A percentile compares a stretch with the other conserved stretches of the same genome.
These are phyloP conservation scores for Rhododendron ferrugineum DNA, from an alignment of 148 eudicot genomes.

Conservation along the genomic window DNA sequence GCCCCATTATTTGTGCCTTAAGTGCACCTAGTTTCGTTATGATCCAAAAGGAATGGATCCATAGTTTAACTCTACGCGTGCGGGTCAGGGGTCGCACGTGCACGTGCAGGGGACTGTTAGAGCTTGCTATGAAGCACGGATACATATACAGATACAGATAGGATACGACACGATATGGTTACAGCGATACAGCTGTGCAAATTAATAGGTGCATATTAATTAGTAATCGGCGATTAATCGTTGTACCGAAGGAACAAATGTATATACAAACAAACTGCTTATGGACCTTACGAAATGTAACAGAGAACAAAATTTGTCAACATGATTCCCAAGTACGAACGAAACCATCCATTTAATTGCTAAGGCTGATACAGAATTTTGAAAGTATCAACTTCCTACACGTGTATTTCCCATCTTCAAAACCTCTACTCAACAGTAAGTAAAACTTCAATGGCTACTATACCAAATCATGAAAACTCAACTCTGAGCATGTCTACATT, in stretches of 20 bases:
- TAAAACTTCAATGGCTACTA: background rate
- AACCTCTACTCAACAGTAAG: background rate
- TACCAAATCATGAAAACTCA: background rate
- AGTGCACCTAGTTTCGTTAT: background rate
- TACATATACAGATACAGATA: no score
- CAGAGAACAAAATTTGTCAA: no score
- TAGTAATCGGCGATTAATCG: no score
- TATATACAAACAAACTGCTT: no score
- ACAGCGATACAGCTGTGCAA: no score
- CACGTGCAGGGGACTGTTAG: background rate
- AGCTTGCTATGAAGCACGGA: no score
- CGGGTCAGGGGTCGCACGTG: background rate
- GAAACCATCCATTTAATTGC: background rate
- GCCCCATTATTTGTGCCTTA: no score
- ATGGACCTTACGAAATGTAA: no score
- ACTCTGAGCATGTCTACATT: background rate
- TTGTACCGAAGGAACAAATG: no score
- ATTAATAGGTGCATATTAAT: no score
- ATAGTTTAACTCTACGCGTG: background rate
- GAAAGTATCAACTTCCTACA: background rate
- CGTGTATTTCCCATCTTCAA: background rate
- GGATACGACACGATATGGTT: no score
- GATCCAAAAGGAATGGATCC: background rate
- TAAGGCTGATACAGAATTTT: background rate
- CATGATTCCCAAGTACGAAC: no score